Percentiles rank a stretch among this genome's conserved stretches.
phyloP scores from a whole-genome alignment of 2,329 filamentous ascomycete genomes.

The Aspergillus uvarum region DNA sequence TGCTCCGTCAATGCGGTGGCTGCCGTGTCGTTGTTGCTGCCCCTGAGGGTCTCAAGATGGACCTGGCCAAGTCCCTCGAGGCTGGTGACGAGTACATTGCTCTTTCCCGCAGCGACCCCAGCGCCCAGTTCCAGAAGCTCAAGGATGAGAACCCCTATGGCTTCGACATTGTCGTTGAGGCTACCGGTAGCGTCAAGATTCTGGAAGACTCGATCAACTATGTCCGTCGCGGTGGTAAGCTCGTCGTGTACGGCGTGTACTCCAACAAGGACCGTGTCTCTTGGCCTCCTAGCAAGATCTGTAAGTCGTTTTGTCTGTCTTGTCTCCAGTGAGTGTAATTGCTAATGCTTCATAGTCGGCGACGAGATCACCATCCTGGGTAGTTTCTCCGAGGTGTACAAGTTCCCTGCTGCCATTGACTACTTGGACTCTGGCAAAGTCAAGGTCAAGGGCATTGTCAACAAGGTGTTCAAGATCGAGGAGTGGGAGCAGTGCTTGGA shows the following conservation, averaged over 20 bases:
- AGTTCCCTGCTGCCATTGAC: constrained; percentile 62
- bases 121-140: constrained; percentile 61
- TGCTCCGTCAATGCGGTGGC: constrained; percentile 64
- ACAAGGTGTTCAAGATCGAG: constrained; percentile 72
- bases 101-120: constrained; percentile 52
- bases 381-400: constrained; percentile 71
- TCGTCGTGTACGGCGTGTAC: constrained; percentile 73
- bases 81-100: constrained; percentile 51
- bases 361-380: constrained; percentile 71
- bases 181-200: constrained; percentile 67
- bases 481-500: constrained; percentile 70
- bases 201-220: constrained; percentile 71
- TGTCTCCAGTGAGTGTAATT: background rate
- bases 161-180: constrained; percentile 72
- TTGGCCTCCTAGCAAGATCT: constrained; percentile 72
- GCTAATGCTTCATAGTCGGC: constrained; percentile 36
- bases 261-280: constrained; percentile 60
- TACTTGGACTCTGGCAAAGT: constrained; percentile 50
- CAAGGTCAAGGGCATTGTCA: constrained; percentile 64
- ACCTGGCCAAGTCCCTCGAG: constrained; percentile 56
- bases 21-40: constrained; percentile 70
- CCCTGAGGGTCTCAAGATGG: constrained; percentile 68
- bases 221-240: constrained; percentile 67
- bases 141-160: constrained; percentile 67
- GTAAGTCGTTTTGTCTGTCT: constrained; percentile 39